Evolutionary conservation across 441 rosid genomes (phyloP).

Genomic region (Metrosideros polymorpha): DNA sequence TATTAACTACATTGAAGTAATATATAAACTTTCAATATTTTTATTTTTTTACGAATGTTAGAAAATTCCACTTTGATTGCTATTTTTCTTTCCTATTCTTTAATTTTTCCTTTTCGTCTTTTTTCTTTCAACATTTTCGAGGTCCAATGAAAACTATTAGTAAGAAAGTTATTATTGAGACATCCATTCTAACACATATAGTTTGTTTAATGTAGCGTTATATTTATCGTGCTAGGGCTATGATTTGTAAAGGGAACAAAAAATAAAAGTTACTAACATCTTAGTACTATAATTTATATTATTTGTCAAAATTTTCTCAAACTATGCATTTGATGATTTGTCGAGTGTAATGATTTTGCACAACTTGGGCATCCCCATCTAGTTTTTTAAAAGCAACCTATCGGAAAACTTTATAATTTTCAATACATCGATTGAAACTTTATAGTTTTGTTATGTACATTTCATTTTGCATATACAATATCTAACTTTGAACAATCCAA

Average conservation of each 20-base stretch:
- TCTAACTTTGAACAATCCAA: not conserved
- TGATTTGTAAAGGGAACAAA: too few species aligned
- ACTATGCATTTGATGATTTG: not conserved
- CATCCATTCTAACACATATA: not conserved
- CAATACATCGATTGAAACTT: not conserved
- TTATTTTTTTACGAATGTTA: too few species aligned
- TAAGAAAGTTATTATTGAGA: not conserved
- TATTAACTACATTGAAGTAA: too few species aligned
- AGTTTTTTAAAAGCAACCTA: not conserved
- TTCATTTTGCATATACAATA: not conserved
- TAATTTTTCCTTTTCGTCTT: not conserved
- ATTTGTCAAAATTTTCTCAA: not conserved
- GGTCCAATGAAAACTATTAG: not conserved
- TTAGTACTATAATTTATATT: not conserved
- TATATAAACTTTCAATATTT: too few species aligned
- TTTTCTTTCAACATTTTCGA: not conserved
- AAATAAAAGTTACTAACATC: not conserved
- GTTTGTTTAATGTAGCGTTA: not conserved
- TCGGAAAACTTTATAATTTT: too few species aligned
- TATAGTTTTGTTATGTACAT: too few species aligned
- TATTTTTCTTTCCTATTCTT: not conserved
- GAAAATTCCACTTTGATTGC: not conserved
- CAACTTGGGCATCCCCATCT: rapidly evolving
- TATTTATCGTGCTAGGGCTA: not conserved
- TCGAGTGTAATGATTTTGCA: not conserved